Conservation (phyloP, 2,329 filamentous ascomycete genomes). For the Fusarium nisikadoi region DNA sequence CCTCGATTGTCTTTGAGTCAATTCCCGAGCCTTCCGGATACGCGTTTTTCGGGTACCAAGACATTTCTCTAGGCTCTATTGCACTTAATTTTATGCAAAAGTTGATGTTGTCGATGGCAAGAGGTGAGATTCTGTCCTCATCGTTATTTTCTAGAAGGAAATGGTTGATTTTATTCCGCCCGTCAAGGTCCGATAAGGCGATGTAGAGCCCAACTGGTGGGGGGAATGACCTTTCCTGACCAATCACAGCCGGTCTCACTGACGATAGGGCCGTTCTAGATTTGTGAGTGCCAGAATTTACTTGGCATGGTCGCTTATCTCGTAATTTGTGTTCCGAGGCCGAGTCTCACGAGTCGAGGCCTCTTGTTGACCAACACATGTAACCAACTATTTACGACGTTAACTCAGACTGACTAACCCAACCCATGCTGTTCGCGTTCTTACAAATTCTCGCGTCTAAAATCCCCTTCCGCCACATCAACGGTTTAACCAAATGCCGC, state of each 20-base stretch:
- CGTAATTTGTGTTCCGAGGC: conserved; percentile 7
- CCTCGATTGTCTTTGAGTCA: neutral
- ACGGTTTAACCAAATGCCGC: neutral
- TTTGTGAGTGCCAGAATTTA: conserved; percentile 9
- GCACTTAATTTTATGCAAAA: neutral
- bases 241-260: conserved; percentile 2
- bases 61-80: neutral
- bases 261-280: conserved; percentile 31
- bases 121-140: conserved; percentile 13
- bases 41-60: neutral
- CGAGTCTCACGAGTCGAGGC: conserved; percentile 4
- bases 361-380: neutral
- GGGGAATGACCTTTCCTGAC: neutral
- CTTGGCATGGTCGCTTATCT: conserved; percentile 12
- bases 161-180: conserved; percentile 25
- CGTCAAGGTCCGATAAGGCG: conserved; percentile 28
- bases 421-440: neutral
- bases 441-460: neutral
- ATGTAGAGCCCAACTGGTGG: conserved; percentile 23
- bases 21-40: neutral
- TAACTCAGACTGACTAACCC: neutral
- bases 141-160: conserved; percentile 8
- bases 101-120: conserved; percentile 17
- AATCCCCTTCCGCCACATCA: neutral
- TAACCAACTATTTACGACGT: neutral